Conservation (phyloP, 163 green algal genomes). For the Scenedesmus sp. region DNA sequence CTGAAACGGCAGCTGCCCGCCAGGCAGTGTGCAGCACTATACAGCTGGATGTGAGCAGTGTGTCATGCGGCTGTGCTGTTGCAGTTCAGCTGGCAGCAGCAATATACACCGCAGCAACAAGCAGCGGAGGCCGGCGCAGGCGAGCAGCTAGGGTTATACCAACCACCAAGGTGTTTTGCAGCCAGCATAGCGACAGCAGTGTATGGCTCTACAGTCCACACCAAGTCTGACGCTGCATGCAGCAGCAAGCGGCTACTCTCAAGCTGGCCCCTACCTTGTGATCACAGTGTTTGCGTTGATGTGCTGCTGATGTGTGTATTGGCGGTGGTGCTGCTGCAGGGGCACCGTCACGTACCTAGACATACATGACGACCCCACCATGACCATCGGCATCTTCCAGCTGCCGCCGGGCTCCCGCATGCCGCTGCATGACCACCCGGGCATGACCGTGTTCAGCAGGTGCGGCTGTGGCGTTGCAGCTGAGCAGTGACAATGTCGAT, state of each 20-base stretch:
- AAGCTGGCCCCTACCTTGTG: background rate
- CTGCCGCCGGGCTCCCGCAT: constrained; percentile 73
- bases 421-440: constrained; percentile 93
- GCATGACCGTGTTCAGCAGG: constrained; percentile 87
- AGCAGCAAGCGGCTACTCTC: background rate
- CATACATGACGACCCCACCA: constrained; percentile 79
- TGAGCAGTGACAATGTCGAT: background rate
- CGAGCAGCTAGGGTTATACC: background rate
- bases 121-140: background rate
- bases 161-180: too few species aligned
- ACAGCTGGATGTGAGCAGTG: background rate
- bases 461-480: background rate
- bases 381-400: constrained; percentile 90
- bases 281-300: background rate
- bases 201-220: background rate
- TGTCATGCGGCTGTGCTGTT: background rate
- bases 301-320: background rate
- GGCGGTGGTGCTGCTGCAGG: background rate
- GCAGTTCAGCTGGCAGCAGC: background rate
- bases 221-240: background rate
- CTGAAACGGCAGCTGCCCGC: background rate
- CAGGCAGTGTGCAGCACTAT: background rate
- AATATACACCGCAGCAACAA: background rate
- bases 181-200: too few species aligned
- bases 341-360: constrained; percentile 81